phyloP scores from a whole-genome alignment of 768 basidiomycete species.

The Rhodosporidiobolus sp. region DNA sequence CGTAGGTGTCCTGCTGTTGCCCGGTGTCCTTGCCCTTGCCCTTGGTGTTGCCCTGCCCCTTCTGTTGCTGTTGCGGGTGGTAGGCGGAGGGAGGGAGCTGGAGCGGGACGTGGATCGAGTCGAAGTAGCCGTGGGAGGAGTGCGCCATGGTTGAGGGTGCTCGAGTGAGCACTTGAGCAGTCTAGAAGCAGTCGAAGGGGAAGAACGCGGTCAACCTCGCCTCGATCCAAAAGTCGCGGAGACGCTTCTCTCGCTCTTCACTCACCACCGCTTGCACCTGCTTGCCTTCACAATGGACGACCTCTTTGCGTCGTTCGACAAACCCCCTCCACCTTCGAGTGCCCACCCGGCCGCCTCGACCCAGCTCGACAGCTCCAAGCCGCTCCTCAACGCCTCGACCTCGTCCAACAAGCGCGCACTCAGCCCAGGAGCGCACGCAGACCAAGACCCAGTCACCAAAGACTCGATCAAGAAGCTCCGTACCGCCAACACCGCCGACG shows the following conservation, averaged over 20 bases:
- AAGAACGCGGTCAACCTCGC: neutral
- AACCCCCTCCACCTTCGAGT: conserved; percentile 13
- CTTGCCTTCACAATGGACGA: conserved; percentile 23
- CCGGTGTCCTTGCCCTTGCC: conserved; percentile 22
- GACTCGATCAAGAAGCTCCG: conserved; percentile 28
- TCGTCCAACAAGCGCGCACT: conserved; percentile 8
- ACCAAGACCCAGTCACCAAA: neutral
- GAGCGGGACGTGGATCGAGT: conserved; percentile 32
- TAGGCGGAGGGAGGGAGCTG: conserved; percentile 21
- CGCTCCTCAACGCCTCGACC: neutral
- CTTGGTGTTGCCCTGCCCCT: conserved; percentile 5
- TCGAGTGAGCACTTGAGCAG: too few relatives aligned
- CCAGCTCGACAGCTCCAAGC: neutral
- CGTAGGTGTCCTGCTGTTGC: neutral
- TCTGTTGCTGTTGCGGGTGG: neutral
- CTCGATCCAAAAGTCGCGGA: too few relatives aligned
- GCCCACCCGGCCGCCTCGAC: conserved; percentile 4
- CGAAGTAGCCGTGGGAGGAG: conserved; percentile 30
- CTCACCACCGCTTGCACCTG: neutral
- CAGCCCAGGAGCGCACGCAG: conserved; percentile 7
- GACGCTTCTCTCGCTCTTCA: too few relatives aligned
- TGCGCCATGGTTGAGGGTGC: neutral
- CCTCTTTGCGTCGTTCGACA: conserved; percentile 27
- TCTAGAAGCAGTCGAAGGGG: neutral
- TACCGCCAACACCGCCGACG: neutral